phyloP scores from a whole-genome alignment of 1,139 yeast species.

The Candida labiduridarum region DNA sequence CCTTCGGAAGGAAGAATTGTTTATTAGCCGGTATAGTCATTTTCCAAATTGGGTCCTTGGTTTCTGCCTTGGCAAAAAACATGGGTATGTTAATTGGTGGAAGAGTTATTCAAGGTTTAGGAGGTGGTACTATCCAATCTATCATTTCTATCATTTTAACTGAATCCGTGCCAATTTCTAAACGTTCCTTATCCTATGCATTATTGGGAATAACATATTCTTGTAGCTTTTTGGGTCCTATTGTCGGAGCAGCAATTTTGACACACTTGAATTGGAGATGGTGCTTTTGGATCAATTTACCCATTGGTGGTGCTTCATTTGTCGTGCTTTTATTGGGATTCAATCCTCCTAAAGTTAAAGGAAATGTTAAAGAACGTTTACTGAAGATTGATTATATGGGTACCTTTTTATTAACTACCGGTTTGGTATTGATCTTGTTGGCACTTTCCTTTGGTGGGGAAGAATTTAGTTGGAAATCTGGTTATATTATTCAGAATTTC shows the following conservation, averaged over 20 bases:
- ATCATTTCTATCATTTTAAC: conserved; percentile 59
- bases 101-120: conserved; percentile 68
- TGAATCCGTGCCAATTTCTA: conserved; percentile 60
- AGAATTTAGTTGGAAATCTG: conserved; percentile 45
- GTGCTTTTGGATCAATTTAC: conserved; percentile 74
- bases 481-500: conserved; percentile 55
- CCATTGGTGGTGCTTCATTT: conserved; percentile 62
- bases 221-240: conserved; percentile 58
- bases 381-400: conserved; percentile 35
- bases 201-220: conserved; percentile 56
- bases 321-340: conserved; percentile 46
- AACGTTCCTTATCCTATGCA: conserved; percentile 54
- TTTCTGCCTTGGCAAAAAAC: conserved; percentile 56
- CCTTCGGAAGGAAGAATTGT: conserved; percentile 60
- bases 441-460: conserved; percentile 39
- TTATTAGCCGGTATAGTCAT: conserved; percentile 51
- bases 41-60: conserved; percentile 64
- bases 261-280: conserved; percentile 73
- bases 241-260: conserved; percentile 64
- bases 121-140: conserved; percentile 73
- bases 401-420: conserved; percentile 28
- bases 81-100: conserved; percentile 71
- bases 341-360: conserved; percentile 56
- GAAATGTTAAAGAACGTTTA: conserved; percentile 42
- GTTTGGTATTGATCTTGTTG: conserved; percentile 32